Conservation (phyloP, 2,329 filamentous ascomycete genomes). For the Rutstroemia sp. region DNA sequence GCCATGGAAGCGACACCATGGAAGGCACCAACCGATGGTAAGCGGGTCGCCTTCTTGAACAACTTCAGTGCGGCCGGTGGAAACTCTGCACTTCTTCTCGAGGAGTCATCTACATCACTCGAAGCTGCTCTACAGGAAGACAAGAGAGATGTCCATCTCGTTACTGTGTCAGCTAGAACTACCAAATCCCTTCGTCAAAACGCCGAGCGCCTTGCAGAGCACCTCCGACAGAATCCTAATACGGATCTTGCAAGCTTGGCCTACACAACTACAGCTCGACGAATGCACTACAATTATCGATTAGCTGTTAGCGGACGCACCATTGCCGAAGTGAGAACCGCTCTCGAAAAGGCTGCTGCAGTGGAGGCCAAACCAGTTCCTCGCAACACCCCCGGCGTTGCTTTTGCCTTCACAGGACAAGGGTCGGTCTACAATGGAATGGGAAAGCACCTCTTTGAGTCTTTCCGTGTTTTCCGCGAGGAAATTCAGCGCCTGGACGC, state of each 20-base stretch:
- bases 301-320: background rate
- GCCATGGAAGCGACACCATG: conserved; percentile 12
- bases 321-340: background rate
- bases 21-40: conserved; percentile 28
- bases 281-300: background rate
- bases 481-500: background rate
- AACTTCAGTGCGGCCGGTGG: conserved; percentile 19
- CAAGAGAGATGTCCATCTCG: conserved; percentile 34
- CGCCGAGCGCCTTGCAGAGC: conserved; percentile 14
- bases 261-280: background rate
- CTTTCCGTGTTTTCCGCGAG: background rate
- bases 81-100: conserved; percentile 14
- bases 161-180: conserved; percentile 42
- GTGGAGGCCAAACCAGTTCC: background rate
- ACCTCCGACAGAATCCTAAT: conserved; percentile 18
- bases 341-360: background rate
- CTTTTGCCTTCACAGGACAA: conserved; percentile 4
- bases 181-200: conserved; percentile 20
- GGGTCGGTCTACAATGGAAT: background rate
- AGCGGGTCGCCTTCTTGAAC: conserved; percentile 30
- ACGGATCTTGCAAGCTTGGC: conserved; percentile 12
- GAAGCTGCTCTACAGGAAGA: conserved; percentile 29
- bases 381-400: background rate
- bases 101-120: conserved; percentile 22
- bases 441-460: background rate